Evolutionary conservation across 495 filamentous ascomycete species (phyloP).

Genomic region (Hypoxylon lenormandii): DNA sequence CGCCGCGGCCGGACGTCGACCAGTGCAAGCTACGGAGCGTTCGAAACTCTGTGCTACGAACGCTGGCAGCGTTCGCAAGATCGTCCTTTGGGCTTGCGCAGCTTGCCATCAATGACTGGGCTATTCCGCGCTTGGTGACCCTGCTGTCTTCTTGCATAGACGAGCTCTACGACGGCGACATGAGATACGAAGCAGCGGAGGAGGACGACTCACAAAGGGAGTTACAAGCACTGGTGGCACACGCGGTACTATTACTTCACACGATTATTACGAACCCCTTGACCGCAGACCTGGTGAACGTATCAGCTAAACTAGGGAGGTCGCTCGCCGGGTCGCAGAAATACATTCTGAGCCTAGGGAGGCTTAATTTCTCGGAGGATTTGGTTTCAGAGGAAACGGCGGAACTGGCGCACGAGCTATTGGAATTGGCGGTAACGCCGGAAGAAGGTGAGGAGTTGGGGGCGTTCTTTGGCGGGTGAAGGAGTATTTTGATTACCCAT

Average conservation of each 20-base stretch:
- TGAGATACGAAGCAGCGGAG: constrained; percentile 41
- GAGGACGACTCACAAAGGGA: constrained; percentile 33
- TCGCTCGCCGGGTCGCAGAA: constrained; percentile 55
- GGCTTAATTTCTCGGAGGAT: constrained; percentile 62
- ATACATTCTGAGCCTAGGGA: constrained; percentile 58
- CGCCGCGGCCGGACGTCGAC: constrained; percentile 53
- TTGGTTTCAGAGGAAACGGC: constrained; percentile 61
- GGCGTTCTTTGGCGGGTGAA: constrained; percentile 55
- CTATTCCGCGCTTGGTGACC: constrained; percentile 57
- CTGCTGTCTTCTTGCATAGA: constrained; percentile 58
- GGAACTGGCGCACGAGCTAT: constrained; percentile 61
- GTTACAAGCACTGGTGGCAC: constrained; percentile 45
- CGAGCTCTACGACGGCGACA: constrained; percentile 59
- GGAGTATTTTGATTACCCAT: constrained; percentile 26
- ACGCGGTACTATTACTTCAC: constrained; percentile 55
- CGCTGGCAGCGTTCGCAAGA: constrained; percentile 54
- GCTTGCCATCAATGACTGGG: constrained; percentile 54
- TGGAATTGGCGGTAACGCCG: constrained; percentile 61
- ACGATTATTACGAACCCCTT: constrained; percentile 56
- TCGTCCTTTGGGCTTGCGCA: constrained; percentile 56
- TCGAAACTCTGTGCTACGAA: constrained; percentile 52
- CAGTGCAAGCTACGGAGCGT: constrained; percentile 50
- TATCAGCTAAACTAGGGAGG: constrained; percentile 54
- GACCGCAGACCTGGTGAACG: constrained; percentile 51
- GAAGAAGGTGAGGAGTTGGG: constrained; percentile 59